Conservation (phyloP, 2,329 filamentous ascomycete genomes). For the Amauroascus niger region DNA sequence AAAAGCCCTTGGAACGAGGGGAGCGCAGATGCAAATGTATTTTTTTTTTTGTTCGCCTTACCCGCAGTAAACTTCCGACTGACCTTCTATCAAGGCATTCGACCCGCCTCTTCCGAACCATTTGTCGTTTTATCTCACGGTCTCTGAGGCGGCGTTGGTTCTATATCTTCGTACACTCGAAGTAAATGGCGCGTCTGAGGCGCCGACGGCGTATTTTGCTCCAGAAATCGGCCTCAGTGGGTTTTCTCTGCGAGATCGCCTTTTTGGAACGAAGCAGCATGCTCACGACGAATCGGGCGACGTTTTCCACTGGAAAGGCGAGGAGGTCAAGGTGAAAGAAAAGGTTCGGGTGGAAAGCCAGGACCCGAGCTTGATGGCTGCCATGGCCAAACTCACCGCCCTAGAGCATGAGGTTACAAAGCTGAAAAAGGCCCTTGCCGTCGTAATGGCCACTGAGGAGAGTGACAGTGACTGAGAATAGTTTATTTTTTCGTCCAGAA, state of each 20-base stretch:
- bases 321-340: slow-evolving; percentile 75
- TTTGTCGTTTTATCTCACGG: slow-evolving; percentile 61
- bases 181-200: slow-evolving; percentile 48
- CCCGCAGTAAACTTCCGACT: not conserved
- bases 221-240: slow-evolving; percentile 53
- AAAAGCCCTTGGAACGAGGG: slow-evolving; percentile 48
- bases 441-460: slow-evolving; percentile 62
- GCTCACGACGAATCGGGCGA: slow-evolving; percentile 74
- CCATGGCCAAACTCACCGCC: slow-evolving; percentile 72
- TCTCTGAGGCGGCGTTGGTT: slow-evolving; percentile 61
- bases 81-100: slow-evolving; percentile 34
- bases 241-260: slow-evolving; percentile 49
- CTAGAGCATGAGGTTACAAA: slow-evolving; percentile 63
- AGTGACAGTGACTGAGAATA: slow-evolving; percentile 24
- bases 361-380: slow-evolving; percentile 73
- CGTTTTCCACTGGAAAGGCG: slow-evolving; percentile 58
- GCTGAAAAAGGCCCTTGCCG: slow-evolving; percentile 60
- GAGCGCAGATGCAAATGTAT: slow-evolving; percentile 49
- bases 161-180: slow-evolving; percentile 62
- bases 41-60: slow-evolving; percentile 25
- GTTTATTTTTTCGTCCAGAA: not conserved
- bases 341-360: slow-evolving; percentile 83
- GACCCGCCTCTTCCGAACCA: slow-evolving; percentile 53
- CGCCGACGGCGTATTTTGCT: slow-evolving; percentile 55
- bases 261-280: slow-evolving; percentile 44